Evolutionary conservation across 768 basidiomycete genomes (phyloP).

Genomic region (Suillus occidentalis): DNA sequence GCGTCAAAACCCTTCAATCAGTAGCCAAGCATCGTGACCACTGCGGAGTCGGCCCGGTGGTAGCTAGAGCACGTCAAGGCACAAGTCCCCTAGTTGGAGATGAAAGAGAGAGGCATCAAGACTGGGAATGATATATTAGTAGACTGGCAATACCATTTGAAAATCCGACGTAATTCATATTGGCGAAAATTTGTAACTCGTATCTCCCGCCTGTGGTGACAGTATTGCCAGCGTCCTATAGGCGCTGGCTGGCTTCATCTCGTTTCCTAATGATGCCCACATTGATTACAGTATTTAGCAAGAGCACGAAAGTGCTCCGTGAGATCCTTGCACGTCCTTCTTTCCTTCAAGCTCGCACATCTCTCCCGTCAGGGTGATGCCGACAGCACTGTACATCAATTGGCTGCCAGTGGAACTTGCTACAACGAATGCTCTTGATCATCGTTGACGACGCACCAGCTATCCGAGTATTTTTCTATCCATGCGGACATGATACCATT

Average conservation of each 20-base stretch:
- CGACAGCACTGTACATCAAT: not conserved
- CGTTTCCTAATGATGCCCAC: not conserved
- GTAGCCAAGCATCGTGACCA: not conserved
- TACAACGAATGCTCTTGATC: not conserved
- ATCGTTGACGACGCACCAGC: not conserved
- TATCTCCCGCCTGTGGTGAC: too few species aligned
- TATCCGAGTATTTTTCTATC: not conserved
- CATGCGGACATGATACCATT: not conserved
- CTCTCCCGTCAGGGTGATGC: not conserved
- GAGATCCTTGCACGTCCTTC: not conserved
- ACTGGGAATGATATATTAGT: not conserved
- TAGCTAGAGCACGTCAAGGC: not conserved
- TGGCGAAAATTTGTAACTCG: too few species aligned
- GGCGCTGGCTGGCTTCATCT: too few species aligned
- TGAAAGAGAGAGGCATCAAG: not conserved
- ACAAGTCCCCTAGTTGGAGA: not conserved
- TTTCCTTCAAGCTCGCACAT: not conserved
- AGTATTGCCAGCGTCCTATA: not conserved
- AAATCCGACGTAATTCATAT: too few species aligned
- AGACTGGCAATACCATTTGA: not conserved
- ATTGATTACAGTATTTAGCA: not conserved
- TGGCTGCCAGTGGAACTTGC: not conserved
- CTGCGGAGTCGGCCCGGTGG: not conserved
- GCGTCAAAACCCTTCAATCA: not conserved
- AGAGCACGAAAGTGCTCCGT: not conserved